Conservation (phyloP, 2,329 filamentous ascomycete species). For the Torrubiellomyces zombiae region DNA sequence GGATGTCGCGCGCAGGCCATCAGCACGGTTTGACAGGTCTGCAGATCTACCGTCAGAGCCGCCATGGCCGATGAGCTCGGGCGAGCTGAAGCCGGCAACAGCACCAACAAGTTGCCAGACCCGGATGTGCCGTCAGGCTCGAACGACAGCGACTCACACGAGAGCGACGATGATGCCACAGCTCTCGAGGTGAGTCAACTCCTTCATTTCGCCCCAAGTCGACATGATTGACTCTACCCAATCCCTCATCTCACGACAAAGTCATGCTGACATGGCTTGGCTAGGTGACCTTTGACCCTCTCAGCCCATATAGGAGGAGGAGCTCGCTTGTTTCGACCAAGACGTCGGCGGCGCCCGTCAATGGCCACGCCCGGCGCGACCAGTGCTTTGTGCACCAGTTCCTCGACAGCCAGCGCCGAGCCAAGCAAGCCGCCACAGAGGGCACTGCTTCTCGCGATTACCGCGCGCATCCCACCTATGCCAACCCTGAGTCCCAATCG, state of each 20-base stretch:
- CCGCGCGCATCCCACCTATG: slow-evolving; percentile 13
- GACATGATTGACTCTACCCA: background rate
- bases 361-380: slow-evolving; percentile 17
- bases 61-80: too few species aligned
- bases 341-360: slow-evolving; percentile 27
- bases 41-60: too few species aligned
- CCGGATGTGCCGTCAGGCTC: too few species aligned
- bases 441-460: slow-evolving; percentile 12
- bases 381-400: slow-evolving; percentile 51
- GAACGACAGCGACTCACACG: slow-evolving; percentile 21
- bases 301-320: slow-evolving; percentile 46
- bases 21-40: too few species aligned
- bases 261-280: background rate
- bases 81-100: too few species aligned
- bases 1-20: too few species aligned
- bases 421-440: slow-evolving; percentile 11
- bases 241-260: too few species aligned
- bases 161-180: slow-evolving; percentile 28
- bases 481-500: slow-evolving; percentile 6
- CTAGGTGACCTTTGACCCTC: slow-evolving; percentile 45
- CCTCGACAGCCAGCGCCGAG: slow-evolving; percentile 36
- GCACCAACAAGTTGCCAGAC: too few species aligned
- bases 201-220: background rate
- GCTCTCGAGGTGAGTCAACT: slow-evolving; percentile 29
- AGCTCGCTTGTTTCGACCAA: slow-evolving; percentile 49